Evolutionary conservation across 495 filamentous ascomycete genomes (phyloP), one percentile per base, ranked within the genome.

Genomic region (Articulospora tetracladia): DNA sequence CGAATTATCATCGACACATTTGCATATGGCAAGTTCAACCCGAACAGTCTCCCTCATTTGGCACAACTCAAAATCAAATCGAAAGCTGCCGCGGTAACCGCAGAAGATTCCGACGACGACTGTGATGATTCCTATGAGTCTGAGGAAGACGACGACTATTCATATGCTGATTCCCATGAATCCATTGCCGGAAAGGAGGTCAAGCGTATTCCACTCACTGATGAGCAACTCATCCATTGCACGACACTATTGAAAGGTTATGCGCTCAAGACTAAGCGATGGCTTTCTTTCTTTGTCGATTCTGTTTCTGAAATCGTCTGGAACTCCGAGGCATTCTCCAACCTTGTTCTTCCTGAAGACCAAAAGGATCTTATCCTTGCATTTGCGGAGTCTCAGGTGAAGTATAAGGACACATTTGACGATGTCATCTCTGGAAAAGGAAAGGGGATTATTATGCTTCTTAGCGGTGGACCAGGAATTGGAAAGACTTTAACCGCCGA

Each of bases 1-100:
- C 86, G 92, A 36, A 83, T 96, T 59, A 95, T 96, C 89, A 81
- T 96, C 36, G 92, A 97, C 66, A 86, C 92, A 0, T 85, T 84
- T 20, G 91, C 89, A 47, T 90, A 92, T 74, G 81, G 91, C 23
- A 83, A 90, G 4, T 89, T 93, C 62, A 93, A 93, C 65, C 91
- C 92, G 1, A 96, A 63, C 32, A 58, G 55, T 36, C 25, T 63
- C n/a, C 32, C 39, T 10, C 34, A 32, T 27, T 51, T 63, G 11
- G n/a, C 36, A 12, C 48, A 32, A 12, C 56, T 63, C 20, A 59
- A 59, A 23, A 13, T 52, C 36, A 59, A 58, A 39, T 22, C 91
- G 60, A 77, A 84, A 12, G 66, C 88, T 1, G 82, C 83, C 27
- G 26, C 17, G 2, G 60, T 48, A 12, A 2, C 25, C 8, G 13